A percentile compares a stretch with the other conserved stretches of the same genome.
phyloP scores from a whole-genome alignment of 192 early-diverging fungal species.

The Cetraspora pellucida region DNA sequence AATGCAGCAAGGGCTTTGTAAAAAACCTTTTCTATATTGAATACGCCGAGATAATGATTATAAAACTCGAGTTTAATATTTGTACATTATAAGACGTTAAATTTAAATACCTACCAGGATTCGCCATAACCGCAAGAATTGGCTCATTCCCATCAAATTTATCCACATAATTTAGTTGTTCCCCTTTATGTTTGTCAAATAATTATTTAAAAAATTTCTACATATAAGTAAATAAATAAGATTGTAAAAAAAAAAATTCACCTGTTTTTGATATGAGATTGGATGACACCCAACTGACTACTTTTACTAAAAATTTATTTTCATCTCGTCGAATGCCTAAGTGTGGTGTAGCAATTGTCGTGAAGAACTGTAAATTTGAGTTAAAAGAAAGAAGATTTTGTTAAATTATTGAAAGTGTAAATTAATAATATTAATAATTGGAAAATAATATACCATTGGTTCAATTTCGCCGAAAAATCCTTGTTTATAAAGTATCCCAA shows the following conservation, averaged over 20 bases:
- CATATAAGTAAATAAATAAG: background rate
- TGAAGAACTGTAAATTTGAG: constrained; percentile 44
- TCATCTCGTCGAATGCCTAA: constrained; percentile 49
- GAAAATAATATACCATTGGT: constrained; percentile 42
- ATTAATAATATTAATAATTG: background rate
- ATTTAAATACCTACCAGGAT: constrained; percentile 38
- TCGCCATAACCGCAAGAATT: constrained; percentile 38
- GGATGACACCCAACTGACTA: constrained; percentile 48
- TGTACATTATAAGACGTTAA: too few relatives aligned
- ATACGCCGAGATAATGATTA: background rate
- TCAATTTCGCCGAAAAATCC: constrained; percentile 52
- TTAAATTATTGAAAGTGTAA: background rate
- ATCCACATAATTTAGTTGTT: constrained; percentile 44
- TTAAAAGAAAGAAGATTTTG: background rate
- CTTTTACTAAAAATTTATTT: constrained; percentile 22
- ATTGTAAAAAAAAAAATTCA: constrained; percentile 7
- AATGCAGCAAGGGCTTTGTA: constrained; percentile 48
- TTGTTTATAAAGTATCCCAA: constrained; percentile 49
- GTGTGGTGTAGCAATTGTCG: constrained; percentile 64
- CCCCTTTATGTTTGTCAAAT: constrained; percentile 18
- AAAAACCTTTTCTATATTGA: constrained; percentile 46
- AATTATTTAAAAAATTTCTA: background rate
- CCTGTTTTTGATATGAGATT: constrained; percentile 53
- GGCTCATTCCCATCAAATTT: constrained; percentile 34
- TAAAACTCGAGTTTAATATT: constrained; percentile 7